phyloP scores from a whole-genome alignment of 495 filamentous ascomycete genomes.

The Xeromyces bisporus region DNA sequence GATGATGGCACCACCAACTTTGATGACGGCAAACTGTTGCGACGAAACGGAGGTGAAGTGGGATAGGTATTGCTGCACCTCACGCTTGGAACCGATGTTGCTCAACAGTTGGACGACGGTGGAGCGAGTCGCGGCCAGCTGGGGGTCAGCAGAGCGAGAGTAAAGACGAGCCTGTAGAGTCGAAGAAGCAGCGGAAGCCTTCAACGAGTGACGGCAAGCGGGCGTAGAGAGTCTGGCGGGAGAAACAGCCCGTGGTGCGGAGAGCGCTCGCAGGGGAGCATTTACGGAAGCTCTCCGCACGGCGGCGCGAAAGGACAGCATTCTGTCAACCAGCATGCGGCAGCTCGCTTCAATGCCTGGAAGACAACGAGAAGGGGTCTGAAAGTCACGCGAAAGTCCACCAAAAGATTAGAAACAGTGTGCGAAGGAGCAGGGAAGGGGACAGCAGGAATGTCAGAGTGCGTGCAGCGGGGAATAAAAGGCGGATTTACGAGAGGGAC shows the following conservation, averaged over 20 bases:
- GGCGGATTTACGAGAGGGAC: conserved; percentile 9
- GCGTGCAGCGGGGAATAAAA: conserved; percentile 6
- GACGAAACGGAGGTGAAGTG: conserved; percentile 95
- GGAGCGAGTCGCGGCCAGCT: conserved; percentile 49
- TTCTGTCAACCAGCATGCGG: conserved; percentile 33
- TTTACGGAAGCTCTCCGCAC: conserved; percentile 33
- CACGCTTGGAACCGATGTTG: conserved; percentile 91
- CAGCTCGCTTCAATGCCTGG: conserved; percentile 24
- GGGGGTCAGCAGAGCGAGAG: conserved; percentile 29
- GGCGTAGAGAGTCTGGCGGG: conserved; percentile 16
- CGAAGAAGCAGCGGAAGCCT: conserved; percentile 14
- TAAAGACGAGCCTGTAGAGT: conserved; percentile 24
- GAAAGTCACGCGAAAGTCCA: too few relatives aligned
- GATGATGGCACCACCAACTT: conserved; percentile 94
- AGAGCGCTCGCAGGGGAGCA: conserved; percentile 31
- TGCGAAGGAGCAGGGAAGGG: too few relatives aligned
- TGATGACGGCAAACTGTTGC: conserved; percentile 97
- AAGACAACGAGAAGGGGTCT: conserved; percentile 3
- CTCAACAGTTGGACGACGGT: conserved; percentile 89
- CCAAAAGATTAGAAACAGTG: too few relatives aligned
- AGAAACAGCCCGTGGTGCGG: conserved; percentile 24
- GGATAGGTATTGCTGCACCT: conserved; percentile 95
- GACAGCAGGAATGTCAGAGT: too few relatives aligned
- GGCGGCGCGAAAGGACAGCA: conserved; percentile 34
- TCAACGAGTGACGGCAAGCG: conserved; percentile 9